Evolutionary conservation across 352 stramenopile species (phyloP).

Genomic region (Phytophthora sansomeana): DNA sequence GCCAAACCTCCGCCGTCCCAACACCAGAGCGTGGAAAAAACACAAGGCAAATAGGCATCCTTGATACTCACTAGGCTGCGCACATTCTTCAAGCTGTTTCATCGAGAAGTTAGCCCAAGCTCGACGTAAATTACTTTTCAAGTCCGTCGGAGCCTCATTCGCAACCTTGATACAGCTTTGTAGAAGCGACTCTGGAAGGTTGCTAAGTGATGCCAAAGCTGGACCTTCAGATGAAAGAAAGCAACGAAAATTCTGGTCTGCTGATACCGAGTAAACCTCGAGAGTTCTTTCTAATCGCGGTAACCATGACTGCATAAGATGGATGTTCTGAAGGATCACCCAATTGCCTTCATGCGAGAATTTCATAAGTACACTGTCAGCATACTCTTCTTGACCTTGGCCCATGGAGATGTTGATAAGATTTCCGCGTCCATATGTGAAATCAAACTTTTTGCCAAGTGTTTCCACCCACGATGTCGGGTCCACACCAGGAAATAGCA

Average conservation of each 20-base stretch:
- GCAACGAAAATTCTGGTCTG: constrained; percentile 94
- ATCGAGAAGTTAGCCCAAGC: constrained; percentile 83
- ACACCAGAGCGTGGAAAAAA: constrained; percentile 95
- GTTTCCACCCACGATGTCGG: constrained; percentile 85
- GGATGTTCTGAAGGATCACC: constrained; percentile 93
- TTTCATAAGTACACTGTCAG: constrained; percentile 72
- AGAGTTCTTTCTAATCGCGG: constrained; percentile 83
- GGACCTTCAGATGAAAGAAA: constrained; percentile 94
- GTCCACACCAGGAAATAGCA: constrained; percentile 93
- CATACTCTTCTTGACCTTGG: constrained; percentile 84
- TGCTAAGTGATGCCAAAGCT: constrained; percentile 82
- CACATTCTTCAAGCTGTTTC: constrained; percentile 76
- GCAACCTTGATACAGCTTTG: constrained; percentile 91
- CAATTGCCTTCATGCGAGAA: constrained; percentile 85
- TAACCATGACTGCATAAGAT: constrained; percentile 93
- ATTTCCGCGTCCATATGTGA: constrained; percentile 80
- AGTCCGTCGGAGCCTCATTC: constrained; percentile 82
- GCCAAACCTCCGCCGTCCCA: constrained; percentile 91
- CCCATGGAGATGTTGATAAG: constrained; percentile 91
- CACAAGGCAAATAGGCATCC: constrained; percentile 94
- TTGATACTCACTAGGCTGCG: constrained; percentile 89
- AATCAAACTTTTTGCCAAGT: constrained; percentile 85
- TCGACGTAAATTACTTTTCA: constrained; percentile 85
- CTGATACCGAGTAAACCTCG: constrained; percentile 79
- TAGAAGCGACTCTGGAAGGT: constrained; percentile 88